Percentiles rank a stretch among this genome's conserved stretches.
Conservation (phyloP, 371 early-diverging fungal genomes). For the Lichtheimia ramosa region DNA sequence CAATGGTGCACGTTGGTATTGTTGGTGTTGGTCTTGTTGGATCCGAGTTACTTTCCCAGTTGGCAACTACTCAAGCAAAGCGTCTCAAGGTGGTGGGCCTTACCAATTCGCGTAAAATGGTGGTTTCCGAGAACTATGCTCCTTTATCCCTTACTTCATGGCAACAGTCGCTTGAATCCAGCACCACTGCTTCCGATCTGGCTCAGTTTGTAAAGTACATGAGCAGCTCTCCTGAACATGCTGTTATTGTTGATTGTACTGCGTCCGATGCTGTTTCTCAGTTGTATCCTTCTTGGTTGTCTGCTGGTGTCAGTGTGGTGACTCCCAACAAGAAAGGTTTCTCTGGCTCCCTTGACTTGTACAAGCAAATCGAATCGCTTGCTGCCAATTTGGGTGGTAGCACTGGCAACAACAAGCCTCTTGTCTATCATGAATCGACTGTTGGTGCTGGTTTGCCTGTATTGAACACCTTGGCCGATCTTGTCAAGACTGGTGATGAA, state of each 20-base stretch:
- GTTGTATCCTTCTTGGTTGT: slow-evolving; percentile 82
- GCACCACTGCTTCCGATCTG: slow-evolving; percentile 37
- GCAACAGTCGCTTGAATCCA: slow-evolving; percentile 30
- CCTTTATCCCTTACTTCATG: slow-evolving; percentile 27
- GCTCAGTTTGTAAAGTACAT: slow-evolving; percentile 55
- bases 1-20: slow-evolving; percentile 78
- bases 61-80: slow-evolving; percentile 41
- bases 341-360: slow-evolving; percentile 70
- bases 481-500: slow-evolving; percentile 92
- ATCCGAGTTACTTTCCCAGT: slow-evolving; percentile 79
- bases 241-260: slow-evolving; percentile 91
- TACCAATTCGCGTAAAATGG: slow-evolving; percentile 70
- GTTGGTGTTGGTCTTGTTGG: slow-evolving; percentile 96
- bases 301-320: slow-evolving; percentile 81
- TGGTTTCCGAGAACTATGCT: slow-evolving; percentile 43
- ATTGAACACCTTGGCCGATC: slow-evolving; percentile 84
- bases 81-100: slow-evolving; percentile 57
- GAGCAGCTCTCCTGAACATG: slow-evolving; percentile 45
- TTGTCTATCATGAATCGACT: slow-evolving; percentile 90
- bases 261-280: slow-evolving; percentile 77
- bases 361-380: slow-evolving; percentile 66
- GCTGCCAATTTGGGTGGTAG: slow-evolving; percentile 30
- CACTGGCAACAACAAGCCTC: slow-evolving; percentile 34
- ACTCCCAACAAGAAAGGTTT: slow-evolving; percentile 99
- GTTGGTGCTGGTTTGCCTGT: slow-evolving; percentile 99